A percentile compares a stretch with the other conserved stretches of the same genome.
These are phyloP conservation scores for Neolentinus lepideus DNA, from an alignment of 1,284 basidiomycete species.

Conservation along the genomic window DNA sequence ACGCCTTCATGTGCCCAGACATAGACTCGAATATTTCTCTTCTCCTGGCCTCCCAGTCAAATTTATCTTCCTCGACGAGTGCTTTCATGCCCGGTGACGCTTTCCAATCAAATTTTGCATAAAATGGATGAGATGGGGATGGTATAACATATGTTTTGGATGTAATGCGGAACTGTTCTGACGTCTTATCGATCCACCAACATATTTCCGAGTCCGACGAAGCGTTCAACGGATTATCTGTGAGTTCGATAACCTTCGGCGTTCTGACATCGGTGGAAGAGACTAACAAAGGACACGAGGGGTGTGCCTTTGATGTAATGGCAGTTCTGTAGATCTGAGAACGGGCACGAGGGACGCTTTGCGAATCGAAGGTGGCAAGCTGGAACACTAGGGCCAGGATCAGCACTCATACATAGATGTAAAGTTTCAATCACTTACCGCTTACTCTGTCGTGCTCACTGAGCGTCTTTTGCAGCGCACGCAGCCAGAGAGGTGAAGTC, in stretches of 20 bases:
- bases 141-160: constrained; percentile 43
- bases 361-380: constrained; percentile 47
- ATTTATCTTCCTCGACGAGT: constrained; percentile 27
- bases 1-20: constrained; percentile 52
- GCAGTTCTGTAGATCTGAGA: constrained; percentile 53
- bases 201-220: constrained; percentile 29
- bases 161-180: constrained; percentile 54
- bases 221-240: constrained; percentile 27
- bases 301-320: constrained; percentile 31
- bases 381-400: constrained; percentile 43
- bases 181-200: constrained; percentile 51
- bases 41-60: constrained; percentile 60
- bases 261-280: constrained; percentile 54
- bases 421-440: neutral
- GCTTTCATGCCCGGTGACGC: constrained; percentile 5
- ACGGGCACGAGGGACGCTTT: constrained; percentile 45
- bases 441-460: constrained; percentile 1
- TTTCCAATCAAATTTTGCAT: constrained; percentile 22
- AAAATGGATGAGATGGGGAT: constrained; percentile 17
- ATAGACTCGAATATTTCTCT: constrained; percentile 43
- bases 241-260: constrained; percentile 50
- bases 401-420: neutral
- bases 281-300: constrained; percentile 45
- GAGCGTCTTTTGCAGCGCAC: constrained; percentile 1
- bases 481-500: neutral